Evolutionary conservation across 768 basidiomycete species (phyloP).

Genomic region (Suillus lakei): DNA sequence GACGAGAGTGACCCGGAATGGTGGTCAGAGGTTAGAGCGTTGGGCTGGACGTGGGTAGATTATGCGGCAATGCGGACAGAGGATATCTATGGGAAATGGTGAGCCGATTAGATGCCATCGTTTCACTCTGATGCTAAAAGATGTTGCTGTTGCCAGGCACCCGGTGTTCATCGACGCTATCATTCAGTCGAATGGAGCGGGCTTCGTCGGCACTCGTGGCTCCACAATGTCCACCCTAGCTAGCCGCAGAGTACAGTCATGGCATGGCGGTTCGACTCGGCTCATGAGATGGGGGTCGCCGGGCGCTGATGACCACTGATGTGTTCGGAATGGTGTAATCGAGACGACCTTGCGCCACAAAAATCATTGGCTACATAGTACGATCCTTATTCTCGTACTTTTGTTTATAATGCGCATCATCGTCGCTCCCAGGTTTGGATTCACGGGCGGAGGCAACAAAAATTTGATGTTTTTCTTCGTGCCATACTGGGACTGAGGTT

Average conservation of each 20-base stretch:
- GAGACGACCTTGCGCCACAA: not conserved
- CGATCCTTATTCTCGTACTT: not conserved
- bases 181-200: conserved; percentile 66
- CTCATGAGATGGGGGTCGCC: conserved; percentile 62
- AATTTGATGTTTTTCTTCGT: conserved; percentile 46
- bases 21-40: conserved; percentile 54
- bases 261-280: conserved; percentile 59
- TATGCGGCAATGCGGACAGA: conserved; percentile 47
- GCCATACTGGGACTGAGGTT: conserved; percentile 43
- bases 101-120: conserved; percentile 16
- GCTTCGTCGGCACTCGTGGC: conserved; percentile 72
- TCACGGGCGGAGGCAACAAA: conserved; percentile 62
- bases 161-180: conserved; percentile 73
- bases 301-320: conserved; percentile 60
- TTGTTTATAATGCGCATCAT: not conserved
- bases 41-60: conserved; percentile 58
- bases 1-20: conserved; percentile 60
- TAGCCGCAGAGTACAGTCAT: conserved; percentile 68
- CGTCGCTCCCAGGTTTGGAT: conserved; percentile 57
- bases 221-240: conserved; percentile 77
- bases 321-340: not conserved
- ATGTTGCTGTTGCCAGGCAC: conserved; percentile 49
- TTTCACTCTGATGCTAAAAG: not conserved
- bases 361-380: not conserved
- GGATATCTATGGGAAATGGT: conserved; percentile 55